Evolutionary conservation across 768 basidiomycete species (phyloP), one percentile per base, ranked within the genome.

Genomic region (Lentinus brumalis): DNA sequence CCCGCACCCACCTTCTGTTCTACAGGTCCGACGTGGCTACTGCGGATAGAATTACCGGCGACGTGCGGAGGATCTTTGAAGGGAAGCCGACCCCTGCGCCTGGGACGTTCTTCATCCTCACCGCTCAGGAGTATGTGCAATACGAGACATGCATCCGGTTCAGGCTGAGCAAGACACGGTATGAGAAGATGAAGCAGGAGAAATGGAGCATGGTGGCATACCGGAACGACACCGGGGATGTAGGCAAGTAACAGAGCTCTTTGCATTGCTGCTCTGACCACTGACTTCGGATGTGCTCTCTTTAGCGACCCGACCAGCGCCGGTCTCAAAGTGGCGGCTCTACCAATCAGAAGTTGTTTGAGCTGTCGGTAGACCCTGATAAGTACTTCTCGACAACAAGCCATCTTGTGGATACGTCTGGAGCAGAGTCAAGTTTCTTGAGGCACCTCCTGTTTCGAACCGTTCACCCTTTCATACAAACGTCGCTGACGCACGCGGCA

Each of bases 111-210:
- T 60, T 63, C 50, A 18, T 63, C 30, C 26, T 63, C n/a, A 63
- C 62, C 16, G 50, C 58, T 4, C 50, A 49, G 41, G 63, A 64
- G 16, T 12, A 52, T n/a, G 49, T 59, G 50, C 53, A 57, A 35
- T 53, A 44, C 21, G 50, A 41, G n/a, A 38, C 12, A 21, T 26
- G 46, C 29, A 53, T 66, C 5, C 55, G 59, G 5, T 63, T 62
- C 58, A 26, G 58, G 47, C 52, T 66, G 61, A 66, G 65, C 54
- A 60, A 53, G 50, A 31, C 47, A 50, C 52, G 61, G 14, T 57
- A 62, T 10, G 49, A 56, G 57, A 56, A 30, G 44, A 59, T 66
- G 64, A 57, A 56, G 49, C 41, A 54, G 26, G 60, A 59, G 49
- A 53, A 55, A 15, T 65, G 64, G 64, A 26, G 12, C 14, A 59